These are phyloP conservation scores for Phytophthora gonapodyides DNA, from an alignment of 352 stramenopile species.

Conservation along the genomic window DNA sequence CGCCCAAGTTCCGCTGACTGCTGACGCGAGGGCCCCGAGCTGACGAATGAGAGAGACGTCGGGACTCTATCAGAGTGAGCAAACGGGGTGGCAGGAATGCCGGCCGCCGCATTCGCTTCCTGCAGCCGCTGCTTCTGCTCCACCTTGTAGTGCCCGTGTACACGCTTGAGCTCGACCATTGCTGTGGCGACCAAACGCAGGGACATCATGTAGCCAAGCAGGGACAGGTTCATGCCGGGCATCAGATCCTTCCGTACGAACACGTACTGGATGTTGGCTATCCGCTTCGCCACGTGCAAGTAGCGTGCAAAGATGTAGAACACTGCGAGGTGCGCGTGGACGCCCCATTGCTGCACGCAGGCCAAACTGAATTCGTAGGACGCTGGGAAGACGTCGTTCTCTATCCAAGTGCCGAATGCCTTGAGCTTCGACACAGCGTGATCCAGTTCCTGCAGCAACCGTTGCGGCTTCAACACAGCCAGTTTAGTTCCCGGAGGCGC, in stretches of 20 bases:
- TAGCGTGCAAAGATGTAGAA: conserved; percentile 85
- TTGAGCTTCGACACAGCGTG: conserved; percentile 51
- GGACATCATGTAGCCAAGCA: conserved; percentile 83
- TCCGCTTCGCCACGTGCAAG: conserved; percentile 69
- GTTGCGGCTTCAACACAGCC: conserved; percentile 17
- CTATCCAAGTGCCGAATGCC: conserved; percentile 34
- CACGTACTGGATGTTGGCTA: conserved; percentile 75
- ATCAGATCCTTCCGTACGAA: conserved; percentile 72
- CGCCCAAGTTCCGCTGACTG: background rate
- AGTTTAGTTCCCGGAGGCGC: conserved; percentile 2
- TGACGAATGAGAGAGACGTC: conserved; percentile 31
- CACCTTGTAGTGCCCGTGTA: conserved; percentile 51
- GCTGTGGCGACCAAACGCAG: conserved; percentile 62
- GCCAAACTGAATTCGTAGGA: conserved; percentile 65
- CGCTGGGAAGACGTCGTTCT: conserved; percentile 53
- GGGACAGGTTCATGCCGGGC: conserved; percentile 63
- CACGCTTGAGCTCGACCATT: conserved; percentile 53
- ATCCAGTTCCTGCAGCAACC: conserved; percentile 48
- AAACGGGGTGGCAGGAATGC: conserved; percentile 18
- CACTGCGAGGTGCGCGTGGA: conserved; percentile 60
- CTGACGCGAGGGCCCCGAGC: conserved; percentile 1
- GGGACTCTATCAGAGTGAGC: conserved; percentile 48
- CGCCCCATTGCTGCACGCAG: conserved; percentile 53
- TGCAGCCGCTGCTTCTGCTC: conserved; percentile 55
- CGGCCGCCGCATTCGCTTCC: conserved; percentile 20